Evolutionary conservation across 805 yeast genomes (phyloP).

Genomic region (Candida krabiensis): DNA sequence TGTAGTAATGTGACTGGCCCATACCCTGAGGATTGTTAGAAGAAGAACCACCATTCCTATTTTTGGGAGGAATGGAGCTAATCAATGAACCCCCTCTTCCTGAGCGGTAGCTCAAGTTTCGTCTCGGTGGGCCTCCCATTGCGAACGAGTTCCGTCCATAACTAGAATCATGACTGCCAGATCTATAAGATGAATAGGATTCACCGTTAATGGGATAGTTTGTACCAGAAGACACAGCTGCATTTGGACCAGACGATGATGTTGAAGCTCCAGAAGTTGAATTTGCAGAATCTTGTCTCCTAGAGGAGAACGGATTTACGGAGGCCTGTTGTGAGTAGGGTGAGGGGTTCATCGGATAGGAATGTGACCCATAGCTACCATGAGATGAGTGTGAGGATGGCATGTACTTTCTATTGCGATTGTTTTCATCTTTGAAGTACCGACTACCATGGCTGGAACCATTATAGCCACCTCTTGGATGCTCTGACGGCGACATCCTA

Average conservation of each 20-base stretch:
- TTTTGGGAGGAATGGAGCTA: conserved; percentile 3
- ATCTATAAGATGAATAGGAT: conserved; percentile 14
- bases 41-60: conserved; percentile 5
- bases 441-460: conserved; percentile 17
- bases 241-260: conserved; percentile 3
- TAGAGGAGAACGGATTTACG: conserved; percentile 32
- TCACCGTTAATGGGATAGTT: conserved; percentile 6
- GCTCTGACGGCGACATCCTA: conserved; percentile 24
- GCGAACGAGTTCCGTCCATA: conserved; percentile 14
- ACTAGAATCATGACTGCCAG: conserved; percentile 12
- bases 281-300: conserved; percentile 22
- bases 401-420: conserved; percentile 24
- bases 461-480: conserved; percentile 16
- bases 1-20: conserved; percentile 9
- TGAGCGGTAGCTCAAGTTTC: conserved; percentile 19
- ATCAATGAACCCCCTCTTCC: conserved; percentile 15
- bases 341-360: conserved; percentile 14
- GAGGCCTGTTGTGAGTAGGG: conserved; percentile 23
- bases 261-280: conserved; percentile 9
- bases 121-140: conserved; percentile 12
- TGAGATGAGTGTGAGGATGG: conserved; percentile 16
- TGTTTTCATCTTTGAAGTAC: conserved; percentile 26
- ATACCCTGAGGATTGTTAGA: background rate
- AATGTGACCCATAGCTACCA: conserved; percentile 9
- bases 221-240: conserved; percentile 3